phyloP scores from a whole-genome alignment of 192 early-diverging fungal species.

The Linnemannia zychae region DNA sequence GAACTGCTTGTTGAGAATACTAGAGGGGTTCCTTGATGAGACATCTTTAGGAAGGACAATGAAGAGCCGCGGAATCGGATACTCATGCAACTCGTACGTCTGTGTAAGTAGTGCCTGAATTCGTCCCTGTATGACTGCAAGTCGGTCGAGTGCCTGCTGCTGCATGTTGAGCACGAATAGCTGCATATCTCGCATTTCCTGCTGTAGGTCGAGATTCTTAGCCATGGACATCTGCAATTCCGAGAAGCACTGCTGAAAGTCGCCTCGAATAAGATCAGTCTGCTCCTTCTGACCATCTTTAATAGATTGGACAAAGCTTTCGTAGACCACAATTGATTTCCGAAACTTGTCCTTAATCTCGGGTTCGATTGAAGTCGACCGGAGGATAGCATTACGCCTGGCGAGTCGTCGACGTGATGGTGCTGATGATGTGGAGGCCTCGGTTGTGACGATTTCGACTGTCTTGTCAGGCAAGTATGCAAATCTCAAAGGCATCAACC shows the following conservation, averaged over 20 bases:
- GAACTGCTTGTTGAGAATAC: not conserved
- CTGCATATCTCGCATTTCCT: not conserved
- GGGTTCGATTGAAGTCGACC: not conserved
- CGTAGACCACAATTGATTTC: no score
- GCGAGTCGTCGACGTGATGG: not conserved
- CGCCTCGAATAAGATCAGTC: not conserved
- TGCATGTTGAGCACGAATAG: not conserved
- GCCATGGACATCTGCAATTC: not conserved
- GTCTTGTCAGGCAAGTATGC: not conserved
- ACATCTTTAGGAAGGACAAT: not conserved
- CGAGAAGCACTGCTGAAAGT: not conserved
- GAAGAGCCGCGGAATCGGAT: not conserved
- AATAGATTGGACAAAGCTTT: not conserved
- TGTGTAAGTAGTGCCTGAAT: not conserved
- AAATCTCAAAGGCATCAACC: not conserved
- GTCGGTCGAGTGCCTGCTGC: not conserved
- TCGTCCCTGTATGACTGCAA: not conserved
- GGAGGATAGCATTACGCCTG: not conserved
- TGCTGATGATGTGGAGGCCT: not conserved
- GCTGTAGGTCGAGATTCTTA: not conserved
- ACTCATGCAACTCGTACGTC: not conserved
- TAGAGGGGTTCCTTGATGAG: not conserved
- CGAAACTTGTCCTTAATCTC: not conserved
- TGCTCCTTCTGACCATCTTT: not conserved
- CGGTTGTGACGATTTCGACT: not conserved